Percentiles rank a stretch among this genome's conserved stretches.
Evolutionary conservation across 805 yeast genomes (phyloP).

Genomic region (Zygosaccharomyces bailii): DNA sequence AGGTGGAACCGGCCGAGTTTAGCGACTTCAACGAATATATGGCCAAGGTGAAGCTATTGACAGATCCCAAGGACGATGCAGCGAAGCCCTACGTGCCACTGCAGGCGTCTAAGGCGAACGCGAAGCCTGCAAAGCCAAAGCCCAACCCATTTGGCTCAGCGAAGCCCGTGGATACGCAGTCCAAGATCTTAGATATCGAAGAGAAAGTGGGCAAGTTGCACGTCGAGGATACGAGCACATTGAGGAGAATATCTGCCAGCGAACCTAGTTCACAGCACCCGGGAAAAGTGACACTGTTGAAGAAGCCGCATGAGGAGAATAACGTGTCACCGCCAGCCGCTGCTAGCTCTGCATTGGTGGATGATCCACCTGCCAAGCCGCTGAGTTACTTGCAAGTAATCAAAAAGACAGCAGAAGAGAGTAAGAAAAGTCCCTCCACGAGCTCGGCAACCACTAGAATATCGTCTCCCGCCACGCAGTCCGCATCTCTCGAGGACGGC

Average conservation of each 20-base stretch:
- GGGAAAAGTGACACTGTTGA: constrained; percentile 22
- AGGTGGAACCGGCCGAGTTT: constrained; percentile 38
- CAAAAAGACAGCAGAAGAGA: constrained; percentile 27
- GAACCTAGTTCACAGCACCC: constrained; percentile 14
- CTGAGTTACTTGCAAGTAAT: constrained; percentile 30
- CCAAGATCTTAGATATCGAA: constrained; percentile 63
- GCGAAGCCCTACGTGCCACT: constrained; percentile 24
- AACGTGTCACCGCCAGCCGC: constrained; percentile 3
- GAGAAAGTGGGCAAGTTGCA: constrained; percentile 41
- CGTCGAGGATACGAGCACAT: constrained; percentile 43
- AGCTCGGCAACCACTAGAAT: constrained; percentile 9
- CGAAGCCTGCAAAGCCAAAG: constrained; percentile 54
- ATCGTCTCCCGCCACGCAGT: constrained; percentile 10
- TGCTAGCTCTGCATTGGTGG: neutral
- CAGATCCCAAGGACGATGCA: constrained; percentile 28
- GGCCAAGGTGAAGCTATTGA: constrained; percentile 27
- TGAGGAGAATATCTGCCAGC: constrained; percentile 28
- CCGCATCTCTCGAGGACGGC: neutral
- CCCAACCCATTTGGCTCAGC: constrained; percentile 78
- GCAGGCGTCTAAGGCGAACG: constrained; percentile 37
- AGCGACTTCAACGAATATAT: constrained; percentile 39
- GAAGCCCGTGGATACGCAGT: constrained; percentile 74
- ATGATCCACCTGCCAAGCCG: constrained; percentile 15
- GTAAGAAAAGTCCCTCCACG: constrained; percentile 15
- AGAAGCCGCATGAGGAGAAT: constrained; percentile 19